These are phyloP conservation scores for Mycena floridula DNA, from an alignment of 768 basidiomycete genomes.

Conservation along the genomic window DNA sequence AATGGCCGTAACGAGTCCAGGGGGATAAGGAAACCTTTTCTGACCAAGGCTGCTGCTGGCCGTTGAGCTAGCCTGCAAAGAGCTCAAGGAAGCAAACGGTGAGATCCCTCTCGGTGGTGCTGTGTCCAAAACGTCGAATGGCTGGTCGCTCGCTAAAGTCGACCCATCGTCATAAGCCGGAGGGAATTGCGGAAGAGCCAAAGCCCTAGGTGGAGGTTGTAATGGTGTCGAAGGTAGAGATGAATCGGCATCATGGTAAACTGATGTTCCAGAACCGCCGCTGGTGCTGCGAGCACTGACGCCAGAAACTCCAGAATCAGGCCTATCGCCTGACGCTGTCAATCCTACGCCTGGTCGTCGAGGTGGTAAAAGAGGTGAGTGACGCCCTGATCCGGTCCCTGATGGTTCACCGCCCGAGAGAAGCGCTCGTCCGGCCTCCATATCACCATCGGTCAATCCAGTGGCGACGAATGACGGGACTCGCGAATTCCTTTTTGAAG, in stretches of 20 bases:
- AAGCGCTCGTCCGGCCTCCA: slow-evolving; percentile 37
- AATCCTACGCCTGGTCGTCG: slow-evolving; percentile 29
- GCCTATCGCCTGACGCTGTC: slow-evolving; percentile 38
- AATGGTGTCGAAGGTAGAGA: slow-evolving; percentile 38
- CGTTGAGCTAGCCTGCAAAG: slow-evolving; percentile 26
- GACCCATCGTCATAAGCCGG: slow-evolving; percentile 6
- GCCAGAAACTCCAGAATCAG: slow-evolving; percentile 51
- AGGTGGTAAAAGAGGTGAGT: too few species aligned
- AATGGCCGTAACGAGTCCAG: slow-evolving; percentile 1
- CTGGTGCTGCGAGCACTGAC: slow-evolving; percentile 31
- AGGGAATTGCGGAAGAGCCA: slow-evolving; percentile 21
- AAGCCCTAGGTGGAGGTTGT: slow-evolving; percentile 37
- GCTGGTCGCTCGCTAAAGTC: background rate
- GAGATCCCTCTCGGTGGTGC: slow-evolving; percentile 54
- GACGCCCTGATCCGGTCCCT: slow-evolving; percentile 4
- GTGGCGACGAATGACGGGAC: slow-evolving; percentile 17
- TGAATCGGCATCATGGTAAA: slow-evolving; percentile 60
- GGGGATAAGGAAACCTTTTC: slow-evolving; percentile 3
- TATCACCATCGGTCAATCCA: slow-evolving; percentile 32
- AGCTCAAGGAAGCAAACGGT: slow-evolving; percentile 39
- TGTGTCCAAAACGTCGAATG: slow-evolving; percentile 44
- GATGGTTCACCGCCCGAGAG: slow-evolving; percentile 21
- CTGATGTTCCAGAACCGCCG: slow-evolving; percentile 40
- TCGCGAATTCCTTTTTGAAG: slow-evolving; percentile 10
- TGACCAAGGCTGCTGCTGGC: slow-evolving; percentile 18